Evolutionary conservation across 495 filamentous ascomycete species (phyloP), one percentile per base, ranked within the genome.

Genomic region (Parachaetomium inaequale): DNA sequence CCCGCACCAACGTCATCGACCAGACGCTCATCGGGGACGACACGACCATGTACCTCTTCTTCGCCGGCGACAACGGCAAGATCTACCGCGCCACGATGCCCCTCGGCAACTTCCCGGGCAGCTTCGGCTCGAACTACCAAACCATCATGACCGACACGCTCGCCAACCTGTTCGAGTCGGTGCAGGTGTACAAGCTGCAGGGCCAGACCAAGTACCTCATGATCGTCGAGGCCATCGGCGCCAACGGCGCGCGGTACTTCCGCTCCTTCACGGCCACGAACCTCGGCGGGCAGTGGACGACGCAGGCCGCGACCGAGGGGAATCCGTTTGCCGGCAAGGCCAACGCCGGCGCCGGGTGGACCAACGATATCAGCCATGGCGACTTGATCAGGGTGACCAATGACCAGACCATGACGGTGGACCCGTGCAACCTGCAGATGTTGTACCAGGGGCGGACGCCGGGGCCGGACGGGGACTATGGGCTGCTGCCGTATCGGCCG

Each of bases 321-420:
- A 59, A 68, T 7, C 79, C 85, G 2, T 88, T 87, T 52, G 85
- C 85, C 4, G 84, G 85, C 55, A 83, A 82, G 68, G 80, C 79
- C 25, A 87, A 88, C 68, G 85, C 79, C 60, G 82, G 82, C 55
- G 81, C 82, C 2, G n/a, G n/a, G 45, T 88, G 85, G 85, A 85
- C 84, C 47, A 79, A 86, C 69, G 83, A 85, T 59, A 87, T 88
- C 68, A 85, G 81, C 63, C 83, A 85, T 56, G 85, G 85, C n/a
- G 84, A 87, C 47, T 60, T 87, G 42, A 70, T 88, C 28, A 76
- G 84, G 56, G 69, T 40, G 52, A 82, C 75, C 56, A 62, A 76
- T 7, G 84, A 88, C 63, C 79, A 88, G 71, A 86, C 81, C 1
- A 79, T 82, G 72, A 76, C 78, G 7, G 63, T 86, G 31, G 80